Evolutionary conservation across 257 asterid species (phyloP).

Genomic region (Solanum bukasovii): DNA sequence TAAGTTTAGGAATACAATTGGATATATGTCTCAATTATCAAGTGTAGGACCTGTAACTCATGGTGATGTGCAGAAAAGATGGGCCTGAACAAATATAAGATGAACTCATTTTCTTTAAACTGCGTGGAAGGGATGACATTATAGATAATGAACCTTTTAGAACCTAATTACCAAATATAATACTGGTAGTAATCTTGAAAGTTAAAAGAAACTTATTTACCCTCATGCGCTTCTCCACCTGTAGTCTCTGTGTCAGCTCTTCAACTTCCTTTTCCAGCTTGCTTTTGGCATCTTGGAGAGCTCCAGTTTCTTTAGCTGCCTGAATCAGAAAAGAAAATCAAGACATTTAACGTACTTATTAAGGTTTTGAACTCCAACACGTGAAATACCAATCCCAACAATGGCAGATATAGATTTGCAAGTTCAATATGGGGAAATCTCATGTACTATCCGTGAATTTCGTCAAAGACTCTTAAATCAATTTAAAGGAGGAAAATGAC

Average conservation of each 20-base stretch:
- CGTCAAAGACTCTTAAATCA: neutral
- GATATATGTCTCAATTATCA: neutral
- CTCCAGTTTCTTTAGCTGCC: slow-evolving; percentile 91
- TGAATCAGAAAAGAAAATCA: slow-evolving; percentile 13
- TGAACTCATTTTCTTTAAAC: neutral
- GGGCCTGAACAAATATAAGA: neutral
- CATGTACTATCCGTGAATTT: neutral
- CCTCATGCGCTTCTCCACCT: slow-evolving; percentile 66
- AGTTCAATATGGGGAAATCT: neutral
- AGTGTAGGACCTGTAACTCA: neutral
- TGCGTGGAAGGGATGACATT: neutral
- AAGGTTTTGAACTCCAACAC: neutral
- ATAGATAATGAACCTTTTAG: neutral
- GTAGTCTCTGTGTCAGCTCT: slow-evolving; percentile 54
- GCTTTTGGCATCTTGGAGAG: slow-evolving; percentile 77
- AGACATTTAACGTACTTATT: neutral
- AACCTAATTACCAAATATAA: neutral
- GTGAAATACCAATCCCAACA: neutral
- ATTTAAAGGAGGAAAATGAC: neutral
- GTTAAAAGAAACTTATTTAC: slow-evolving; percentile 17
- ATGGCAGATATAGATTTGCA: neutral
- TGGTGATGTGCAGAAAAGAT: neutral
- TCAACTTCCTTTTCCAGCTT: slow-evolving; percentile 67
- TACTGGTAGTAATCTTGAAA: neutral
- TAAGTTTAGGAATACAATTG: neutral